phyloP scores from a whole-genome alignment of 2,329 filamentous ascomycete genomes.

The Curvularia verruculosa region DNA sequence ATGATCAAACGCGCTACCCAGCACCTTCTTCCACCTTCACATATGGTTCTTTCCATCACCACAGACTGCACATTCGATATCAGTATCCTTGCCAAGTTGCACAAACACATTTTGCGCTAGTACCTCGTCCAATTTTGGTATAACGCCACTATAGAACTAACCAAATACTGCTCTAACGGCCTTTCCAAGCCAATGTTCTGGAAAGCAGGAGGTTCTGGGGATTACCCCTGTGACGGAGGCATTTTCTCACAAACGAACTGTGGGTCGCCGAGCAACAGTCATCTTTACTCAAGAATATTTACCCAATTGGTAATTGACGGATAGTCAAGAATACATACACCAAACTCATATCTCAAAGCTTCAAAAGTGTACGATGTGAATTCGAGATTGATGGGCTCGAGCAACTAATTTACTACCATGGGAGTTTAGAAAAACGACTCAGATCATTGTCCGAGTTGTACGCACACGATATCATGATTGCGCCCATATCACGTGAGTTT shows the following conservation, averaged over 20 bases:
- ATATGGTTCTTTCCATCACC: no score
- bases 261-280: not conserved
- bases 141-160: no score
- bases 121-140: no score
- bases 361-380: not conserved
- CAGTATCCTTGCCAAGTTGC: no score
- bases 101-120: no score
- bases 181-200: not conserved
- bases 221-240: not conserved
- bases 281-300: not conserved
- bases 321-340: not conserved
- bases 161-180: not conserved
- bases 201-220: not conserved
- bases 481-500: not conserved
- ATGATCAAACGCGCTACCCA: no score
- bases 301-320: not conserved
- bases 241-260: not conserved
- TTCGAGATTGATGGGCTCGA: not conserved
- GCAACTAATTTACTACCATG: not conserved
- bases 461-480: not conserved
- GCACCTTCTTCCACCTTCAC: no score
- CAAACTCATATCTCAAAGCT: not conserved
- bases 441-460: not conserved
- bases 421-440: no score
- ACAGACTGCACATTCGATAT: no score